A percentile compares a stretch with the other conserved stretches of the same genome.
Conservation (phyloP, 1,284 basidiomycete genomes). For the Malassezia globosa region DNA sequence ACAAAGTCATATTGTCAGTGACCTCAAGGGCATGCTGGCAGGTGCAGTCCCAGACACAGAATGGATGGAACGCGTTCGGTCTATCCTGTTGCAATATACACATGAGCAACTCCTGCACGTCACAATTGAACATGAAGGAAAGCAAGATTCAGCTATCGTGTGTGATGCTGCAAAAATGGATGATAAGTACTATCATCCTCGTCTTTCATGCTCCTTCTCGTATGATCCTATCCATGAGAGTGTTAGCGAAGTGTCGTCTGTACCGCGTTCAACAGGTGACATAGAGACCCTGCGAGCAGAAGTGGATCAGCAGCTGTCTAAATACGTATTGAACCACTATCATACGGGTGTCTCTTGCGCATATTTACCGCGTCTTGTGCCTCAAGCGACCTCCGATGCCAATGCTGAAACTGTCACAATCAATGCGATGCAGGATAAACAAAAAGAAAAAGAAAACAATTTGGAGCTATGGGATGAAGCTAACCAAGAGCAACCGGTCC, state of each 20-base stretch:
- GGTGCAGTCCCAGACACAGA: background rate
- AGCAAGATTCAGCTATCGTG: slow-evolving; percentile 6
- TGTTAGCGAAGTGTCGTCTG: background rate
- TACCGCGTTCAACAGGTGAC: background rate
- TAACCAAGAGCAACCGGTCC: background rate
- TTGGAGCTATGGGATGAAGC: background rate
- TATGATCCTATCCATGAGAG: slow-evolving; percentile 11
- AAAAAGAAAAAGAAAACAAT: background rate
- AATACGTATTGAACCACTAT: slow-evolving; percentile 35
- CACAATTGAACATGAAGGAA: background rate
- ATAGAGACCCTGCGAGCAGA: slow-evolving; percentile 17
- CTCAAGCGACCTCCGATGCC: background rate
- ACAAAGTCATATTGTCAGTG: slow-evolving; percentile 10
- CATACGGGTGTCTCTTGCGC: slow-evolving; percentile 31
- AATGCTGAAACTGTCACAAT: background rate
- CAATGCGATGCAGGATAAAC: background rate
- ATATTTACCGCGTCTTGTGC: slow-evolving; percentile 16
- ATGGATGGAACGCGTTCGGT: background rate
- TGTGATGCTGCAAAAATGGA: slow-evolving; percentile 3
- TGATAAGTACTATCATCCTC: slow-evolving; percentile 4
- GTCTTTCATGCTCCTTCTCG: background rate
- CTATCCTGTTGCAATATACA: slow-evolving; percentile 7
- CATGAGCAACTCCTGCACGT: slow-evolving; percentile 11
- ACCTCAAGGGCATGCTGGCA: slow-evolving; percentile 15
- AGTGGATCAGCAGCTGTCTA: slow-evolving; percentile 23